Base-by-base conservation (phyloP, 2,329 filamentous ascomycete genomes). In the Emergomyces africanus region DNA sequence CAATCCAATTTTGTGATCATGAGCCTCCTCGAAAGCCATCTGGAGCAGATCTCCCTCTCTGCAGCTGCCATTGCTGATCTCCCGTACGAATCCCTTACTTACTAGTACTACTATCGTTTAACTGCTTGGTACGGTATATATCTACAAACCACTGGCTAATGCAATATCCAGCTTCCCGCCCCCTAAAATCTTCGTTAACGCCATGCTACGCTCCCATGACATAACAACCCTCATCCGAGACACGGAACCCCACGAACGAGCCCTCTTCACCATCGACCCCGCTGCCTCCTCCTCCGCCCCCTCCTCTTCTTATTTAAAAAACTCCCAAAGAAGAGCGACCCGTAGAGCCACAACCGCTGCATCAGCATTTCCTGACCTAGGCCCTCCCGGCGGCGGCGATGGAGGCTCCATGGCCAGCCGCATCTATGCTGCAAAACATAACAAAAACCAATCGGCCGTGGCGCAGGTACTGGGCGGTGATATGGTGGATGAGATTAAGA, bases 181-280 rank as follows among this genome's bases (percentile, higher is more conserved):
- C 1, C 89, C 92, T n/a, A 95, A 89, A 68, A 90, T 94, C 69
- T 99, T 97, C 76, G 94, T 91, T 65, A 96, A 95, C 72, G 90
- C 94, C 39, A 81, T 99, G 44, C 84, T 97, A 54, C 85, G 87
- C 59, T 85, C 85, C 65, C 86, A 91, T 72, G 94, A 99, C 72
- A 97, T 99, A 66, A 97, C 94, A 3, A 83, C 89, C 14, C 78
- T 99, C 54, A 96, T 99, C 68, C 88, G 94, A 61, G 94, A 99
- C 72, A 96, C 92, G 3, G 94, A 99, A 74, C 77, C 87, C 25
- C 92, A 97, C 75, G 94, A 99, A 73, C 87, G 91, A 68, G 92
- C 92, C 6, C 83, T 99, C 20, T 99, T 97, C 77, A 95, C 92
- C 42, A 86, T 96, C 0, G 90, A 92, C 0, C 84, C 88, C 69